Evolutionary conservation across 2,329 filamentous ascomycete species (phyloP).

Genomic region (Claviceps spartinae): DNA sequence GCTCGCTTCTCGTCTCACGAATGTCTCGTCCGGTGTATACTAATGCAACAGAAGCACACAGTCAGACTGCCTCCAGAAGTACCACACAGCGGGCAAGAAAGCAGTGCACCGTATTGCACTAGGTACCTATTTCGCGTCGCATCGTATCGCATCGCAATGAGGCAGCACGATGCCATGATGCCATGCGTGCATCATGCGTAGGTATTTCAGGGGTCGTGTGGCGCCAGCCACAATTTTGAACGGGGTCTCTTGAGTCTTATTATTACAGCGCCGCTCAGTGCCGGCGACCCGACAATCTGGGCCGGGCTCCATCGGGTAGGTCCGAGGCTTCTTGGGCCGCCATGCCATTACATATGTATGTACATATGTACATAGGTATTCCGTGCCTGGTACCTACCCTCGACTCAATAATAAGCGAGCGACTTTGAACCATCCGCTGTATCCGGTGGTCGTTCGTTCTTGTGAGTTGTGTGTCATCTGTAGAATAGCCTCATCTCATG

Average conservation of each 20-base stretch:
- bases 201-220: not conserved
- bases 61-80: not conserved
- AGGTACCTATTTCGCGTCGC: not conserved
- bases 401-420: no score
- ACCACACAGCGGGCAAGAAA: not conserved
- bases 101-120: not conserved
- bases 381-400: no score
- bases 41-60: not conserved
- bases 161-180: not conserved
- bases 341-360: no score
- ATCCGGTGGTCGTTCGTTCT: no score
- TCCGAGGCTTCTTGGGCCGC: not conserved
- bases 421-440: no score
- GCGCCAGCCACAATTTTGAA: not conserved
- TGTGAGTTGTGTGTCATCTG: no score
- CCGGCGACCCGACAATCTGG: slow-evolving; percentile 3
- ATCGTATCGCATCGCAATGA: not conserved
- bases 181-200: not conserved
- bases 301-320: not conserved
- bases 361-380: not conserved
- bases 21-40: not conserved
- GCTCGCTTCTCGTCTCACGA: not conserved
- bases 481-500: no score
- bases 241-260: no score
- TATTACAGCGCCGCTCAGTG: not conserved